These are phyloP conservation scores for Trichoderma aggressivum DNA, from an alignment of 2,329 filamentous ascomycete species.

Conservation along the genomic window DNA sequence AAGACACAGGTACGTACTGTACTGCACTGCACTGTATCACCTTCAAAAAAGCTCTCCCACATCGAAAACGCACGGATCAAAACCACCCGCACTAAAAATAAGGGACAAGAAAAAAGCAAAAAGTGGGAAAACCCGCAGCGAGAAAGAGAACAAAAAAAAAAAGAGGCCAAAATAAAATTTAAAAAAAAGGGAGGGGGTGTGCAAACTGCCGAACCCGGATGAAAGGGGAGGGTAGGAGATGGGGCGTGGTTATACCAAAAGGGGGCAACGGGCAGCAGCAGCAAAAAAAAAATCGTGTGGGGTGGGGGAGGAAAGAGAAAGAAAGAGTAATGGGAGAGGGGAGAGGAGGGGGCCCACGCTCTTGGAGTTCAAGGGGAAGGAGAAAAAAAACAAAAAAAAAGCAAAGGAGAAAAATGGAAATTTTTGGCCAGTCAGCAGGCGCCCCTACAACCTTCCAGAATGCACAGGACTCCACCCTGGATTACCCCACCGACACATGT, in stretches of 20 bases:
- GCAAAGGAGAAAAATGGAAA: background rate
- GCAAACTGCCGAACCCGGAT: background rate
- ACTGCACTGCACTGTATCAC: too few species aligned
- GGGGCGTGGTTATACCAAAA: background rate
- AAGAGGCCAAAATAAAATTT: background rate
- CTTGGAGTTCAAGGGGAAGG: background rate
- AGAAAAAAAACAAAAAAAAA: background rate
- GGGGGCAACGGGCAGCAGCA: slow-evolving; percentile 1
- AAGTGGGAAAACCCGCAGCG: background rate
- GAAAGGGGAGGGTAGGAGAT: background rate
- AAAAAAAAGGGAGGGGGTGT: background rate
- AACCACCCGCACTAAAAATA: background rate
- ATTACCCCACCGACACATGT: slow-evolving; percentile 29
- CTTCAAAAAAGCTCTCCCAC: background rate
- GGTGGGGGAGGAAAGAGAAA: background rate
- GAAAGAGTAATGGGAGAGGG: background rate
- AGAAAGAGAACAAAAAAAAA: background rate
- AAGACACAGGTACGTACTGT: background rate
- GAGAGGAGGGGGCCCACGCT: background rate
- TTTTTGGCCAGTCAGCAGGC: slow-evolving; percentile 22
- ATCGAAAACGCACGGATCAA: background rate
- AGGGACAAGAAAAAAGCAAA: background rate
- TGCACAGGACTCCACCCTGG: slow-evolving; percentile 23
- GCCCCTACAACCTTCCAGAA: slow-evolving; percentile 19
- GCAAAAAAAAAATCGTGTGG: background rate